Evolutionary conservation across 2,329 filamentous ascomycete species (phyloP).

Genomic region (Colletotrichum sp.): DNA sequence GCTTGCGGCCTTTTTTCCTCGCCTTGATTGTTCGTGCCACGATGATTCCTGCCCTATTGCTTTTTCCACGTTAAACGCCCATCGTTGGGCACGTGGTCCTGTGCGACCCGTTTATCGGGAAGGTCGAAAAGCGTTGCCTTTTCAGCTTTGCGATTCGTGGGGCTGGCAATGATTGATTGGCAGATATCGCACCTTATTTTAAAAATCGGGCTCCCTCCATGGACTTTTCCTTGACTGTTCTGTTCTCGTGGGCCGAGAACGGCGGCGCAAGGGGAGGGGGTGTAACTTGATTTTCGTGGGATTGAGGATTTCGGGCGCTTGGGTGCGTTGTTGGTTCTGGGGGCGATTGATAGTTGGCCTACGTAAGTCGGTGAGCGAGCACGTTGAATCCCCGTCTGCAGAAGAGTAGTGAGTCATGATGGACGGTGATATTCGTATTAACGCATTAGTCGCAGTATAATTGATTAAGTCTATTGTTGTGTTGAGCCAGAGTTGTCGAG

Average conservation of each 20-base stretch:
- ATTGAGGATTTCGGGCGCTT: background rate
- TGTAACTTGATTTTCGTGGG: background rate
- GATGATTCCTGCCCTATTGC: background rate
- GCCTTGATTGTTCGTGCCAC: slow-evolving; percentile 8
- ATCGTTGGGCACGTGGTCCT: slow-evolving; percentile 7
- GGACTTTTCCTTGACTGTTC: background rate
- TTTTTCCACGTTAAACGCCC: background rate
- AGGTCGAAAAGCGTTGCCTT: background rate
- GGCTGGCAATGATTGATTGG: background rate
- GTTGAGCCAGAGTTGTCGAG: background rate
- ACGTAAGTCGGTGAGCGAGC: background rate
- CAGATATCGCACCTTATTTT: background rate
- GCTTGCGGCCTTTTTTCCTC: background rate
- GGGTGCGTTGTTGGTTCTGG: background rate
- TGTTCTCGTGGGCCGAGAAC: background rate
- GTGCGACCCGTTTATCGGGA: background rate
- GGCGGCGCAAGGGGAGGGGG: background rate
- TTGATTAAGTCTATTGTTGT: background rate
- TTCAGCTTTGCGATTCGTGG: background rate
- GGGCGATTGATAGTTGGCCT: background rate
- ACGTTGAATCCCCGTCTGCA: background rate
- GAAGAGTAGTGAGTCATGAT: background rate
- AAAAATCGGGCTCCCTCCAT: background rate
- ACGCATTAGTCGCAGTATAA: background rate
- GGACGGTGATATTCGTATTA: background rate